Evolutionary conservation across 2,329 filamentous ascomycete species (phyloP), one percentile per base, ranked within the genome.

Genomic region (Nemania sp.): DNA sequence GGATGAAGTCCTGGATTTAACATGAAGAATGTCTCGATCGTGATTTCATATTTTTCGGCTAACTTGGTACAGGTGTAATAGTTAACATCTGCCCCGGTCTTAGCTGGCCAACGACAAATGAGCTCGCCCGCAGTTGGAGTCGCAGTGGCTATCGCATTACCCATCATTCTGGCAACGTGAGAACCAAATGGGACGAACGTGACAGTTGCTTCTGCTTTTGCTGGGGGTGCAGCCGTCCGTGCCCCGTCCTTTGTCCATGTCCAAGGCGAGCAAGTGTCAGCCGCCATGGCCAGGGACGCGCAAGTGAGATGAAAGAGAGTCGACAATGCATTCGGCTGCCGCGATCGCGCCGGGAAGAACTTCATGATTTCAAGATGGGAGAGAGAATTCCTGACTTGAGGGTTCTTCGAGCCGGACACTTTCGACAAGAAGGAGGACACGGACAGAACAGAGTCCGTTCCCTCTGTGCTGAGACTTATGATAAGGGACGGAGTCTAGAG

Each of bases 1-100:
- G 17, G 35, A 21, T 52, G 15, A 10, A 52, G 18, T 25, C 5
- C 21, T 12, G 49, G 49, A 29, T 52, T 52, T 3, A 52, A 15
- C 49, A 39, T 52, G 35, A 52, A 52, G 35, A 52, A 52, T 11
- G 13, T 39, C 18, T 52, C 35, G 10, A 52, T 10, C 35, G 49
- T n/a, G 35, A 52, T 52, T 1, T 13, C 20, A 15, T 40, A 39
- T 42, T 52, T 25, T 35, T 21, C 4, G 21, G 49, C 49, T 20
- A 52, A 25, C 35, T 15, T 1, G 35, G 35, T 29, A 52, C 49
- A 52, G 12, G 49, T 52, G 35, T 52, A 42, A 35, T 52, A 29
- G 49, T 52, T 42, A 35, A 52, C 21, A 17, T 52, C 35, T 1
- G 18, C 42, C 3, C 25, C 25, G 18, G 42, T 45, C 1, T 13